A percentile compares a stretch with the other conserved stretches of the same genome.
phyloP scores from a whole-genome alignment of 306 rosid species.

The Hippophae tibetana region DNA sequence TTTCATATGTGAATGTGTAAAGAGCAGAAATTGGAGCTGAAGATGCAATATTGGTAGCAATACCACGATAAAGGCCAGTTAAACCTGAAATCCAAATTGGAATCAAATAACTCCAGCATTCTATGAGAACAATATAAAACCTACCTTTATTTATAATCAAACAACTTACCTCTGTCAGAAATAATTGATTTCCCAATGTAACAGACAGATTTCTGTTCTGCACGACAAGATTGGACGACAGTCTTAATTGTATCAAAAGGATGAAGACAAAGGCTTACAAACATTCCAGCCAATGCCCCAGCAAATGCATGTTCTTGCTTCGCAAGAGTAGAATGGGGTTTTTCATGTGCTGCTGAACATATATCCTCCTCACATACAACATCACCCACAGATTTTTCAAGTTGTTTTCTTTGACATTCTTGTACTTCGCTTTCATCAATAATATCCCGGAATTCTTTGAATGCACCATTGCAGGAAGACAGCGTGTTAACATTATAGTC shows the following conservation, averaged over 20 bases:
- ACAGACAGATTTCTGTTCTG: conserved; percentile 61
- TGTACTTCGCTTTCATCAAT: conserved; percentile 31
- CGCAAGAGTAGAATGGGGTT: conserved; percentile 33
- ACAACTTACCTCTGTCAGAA: conserved; percentile 74
- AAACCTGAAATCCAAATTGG: conserved; percentile 53
- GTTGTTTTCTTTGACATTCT: conserved; percentile 27
- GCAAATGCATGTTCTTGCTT: conserved; percentile 89
- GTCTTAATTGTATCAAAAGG: conserved; percentile 94
- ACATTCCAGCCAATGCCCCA: conserved; percentile 86
- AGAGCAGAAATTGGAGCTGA: conserved; percentile 96
- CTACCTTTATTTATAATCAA: conserved; percentile 7
- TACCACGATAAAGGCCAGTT: conserved; percentile 86
- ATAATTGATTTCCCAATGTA: conserved; percentile 72
- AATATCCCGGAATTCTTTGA: conserved; percentile 22
- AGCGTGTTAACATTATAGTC: conserved; percentile 32
- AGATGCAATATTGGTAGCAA: conserved; percentile 67
- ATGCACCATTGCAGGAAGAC: conserved; percentile 24
- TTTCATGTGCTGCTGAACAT: conserved; percentile 24
- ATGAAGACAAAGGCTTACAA: conserved; percentile 90
- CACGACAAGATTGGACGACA: conserved; percentile 65
- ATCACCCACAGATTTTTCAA: conserved; percentile 17
- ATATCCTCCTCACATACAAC: conserved; percentile 28
- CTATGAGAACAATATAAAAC: conserved; percentile 13
- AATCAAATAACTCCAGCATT: conserved; percentile 11
- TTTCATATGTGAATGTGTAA: conserved; percentile 86